These are phyloP conservation scores for Brassica juncea DNA, from an alignment of 345 rosid genomes.

Conservation along the genomic window DNA sequence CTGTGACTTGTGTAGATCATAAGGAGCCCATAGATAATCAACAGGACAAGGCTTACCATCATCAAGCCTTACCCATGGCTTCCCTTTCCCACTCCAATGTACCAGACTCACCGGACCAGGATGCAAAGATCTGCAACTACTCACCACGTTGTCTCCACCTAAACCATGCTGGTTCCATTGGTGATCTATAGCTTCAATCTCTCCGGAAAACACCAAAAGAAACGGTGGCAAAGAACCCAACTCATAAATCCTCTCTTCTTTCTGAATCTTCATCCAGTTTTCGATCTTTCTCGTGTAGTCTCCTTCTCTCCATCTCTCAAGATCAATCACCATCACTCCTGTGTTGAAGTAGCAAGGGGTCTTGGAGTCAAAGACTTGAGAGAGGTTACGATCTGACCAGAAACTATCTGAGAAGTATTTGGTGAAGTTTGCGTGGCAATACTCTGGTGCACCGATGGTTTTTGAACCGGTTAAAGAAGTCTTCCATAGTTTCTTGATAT, in stretches of 20 bases:
- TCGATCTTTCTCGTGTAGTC: conserved; percentile 57
- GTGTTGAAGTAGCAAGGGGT: conserved; percentile 74
- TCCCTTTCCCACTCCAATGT: conserved; percentile 86
- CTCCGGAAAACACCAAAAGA: conserved; percentile 65
- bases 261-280: conserved; percentile 75
- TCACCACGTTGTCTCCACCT: conserved; percentile 67
- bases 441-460: conserved; percentile 71
- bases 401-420: conserved; percentile 61
- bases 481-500: conserved; percentile 61
- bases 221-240: conserved; percentile 80
- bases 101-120: conserved; percentile 70
- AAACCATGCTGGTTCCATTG: conserved; percentile 85
- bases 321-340: conserved; percentile 81
- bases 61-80: conserved; percentile 77
- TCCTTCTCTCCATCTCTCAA: conserved; percentile 62
- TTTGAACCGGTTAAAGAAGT: conserved; percentile 44
- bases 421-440: conserved; percentile 62
- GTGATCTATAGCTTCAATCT: conserved; percentile 60
- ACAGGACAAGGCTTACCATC: conserved; percentile 57
- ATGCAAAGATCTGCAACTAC: conserved; percentile 68
- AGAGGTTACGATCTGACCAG: conserved; percentile 52
- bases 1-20: conserved; percentile 53
- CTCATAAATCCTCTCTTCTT: conserved; percentile 64
- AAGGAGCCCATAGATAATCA: conserved; percentile 70
- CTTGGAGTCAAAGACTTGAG: conserved; percentile 48